A percentile compares a stretch with the other conserved stretches of the same genome.
Conservation (phyloP, 495 filamentous ascomycete species). For the Hyaloscypha bicolor region DNA sequence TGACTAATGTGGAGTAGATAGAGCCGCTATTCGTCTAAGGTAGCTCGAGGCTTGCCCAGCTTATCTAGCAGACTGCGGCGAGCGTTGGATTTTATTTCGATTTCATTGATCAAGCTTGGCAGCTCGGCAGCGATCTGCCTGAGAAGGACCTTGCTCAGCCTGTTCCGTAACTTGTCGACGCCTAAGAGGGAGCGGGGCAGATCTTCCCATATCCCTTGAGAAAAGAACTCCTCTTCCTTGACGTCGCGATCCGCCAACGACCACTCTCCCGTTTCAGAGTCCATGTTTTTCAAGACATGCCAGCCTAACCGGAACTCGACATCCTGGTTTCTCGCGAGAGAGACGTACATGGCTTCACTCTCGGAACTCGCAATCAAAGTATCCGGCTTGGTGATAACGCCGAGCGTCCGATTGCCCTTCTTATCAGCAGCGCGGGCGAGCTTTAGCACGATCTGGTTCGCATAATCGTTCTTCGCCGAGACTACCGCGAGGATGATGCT, state of each 20-base stretch:
- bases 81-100: conserved; percentile 42
- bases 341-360: conserved; percentile 41
- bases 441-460: conserved; percentile 51
- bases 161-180: conserved; percentile 47
- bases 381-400: conserved; percentile 56
- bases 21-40: conserved; percentile 48
- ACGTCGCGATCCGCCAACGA: conserved; percentile 39
- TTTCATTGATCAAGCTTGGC: conserved; percentile 60
- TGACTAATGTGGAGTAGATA: conserved; percentile 58
- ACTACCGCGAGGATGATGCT: conserved; percentile 55
- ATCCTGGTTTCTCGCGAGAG: conserved; percentile 48
- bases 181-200: conserved; percentile 38
- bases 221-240: conserved; percentile 43
- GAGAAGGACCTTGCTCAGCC: conserved; percentile 60
- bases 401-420: conserved; percentile 46
- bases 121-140: conserved; percentile 58
- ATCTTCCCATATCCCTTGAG: conserved; percentile 38
- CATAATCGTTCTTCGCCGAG: conserved; percentile 53
- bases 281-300: conserved; percentile 53
- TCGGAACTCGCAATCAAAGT: conserved; percentile 41
- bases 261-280: conserved; percentile 43
- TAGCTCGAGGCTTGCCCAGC: conserved; percentile 53
- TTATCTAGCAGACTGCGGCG: conserved; percentile 37
- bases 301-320: conserved; percentile 50
- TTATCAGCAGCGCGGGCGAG: conserved; percentile 42